These are phyloP conservation scores for Aspergillus candidus DNA, from an alignment of 2,329 filamentous ascomycete genomes.

Conservation along the genomic window DNA sequence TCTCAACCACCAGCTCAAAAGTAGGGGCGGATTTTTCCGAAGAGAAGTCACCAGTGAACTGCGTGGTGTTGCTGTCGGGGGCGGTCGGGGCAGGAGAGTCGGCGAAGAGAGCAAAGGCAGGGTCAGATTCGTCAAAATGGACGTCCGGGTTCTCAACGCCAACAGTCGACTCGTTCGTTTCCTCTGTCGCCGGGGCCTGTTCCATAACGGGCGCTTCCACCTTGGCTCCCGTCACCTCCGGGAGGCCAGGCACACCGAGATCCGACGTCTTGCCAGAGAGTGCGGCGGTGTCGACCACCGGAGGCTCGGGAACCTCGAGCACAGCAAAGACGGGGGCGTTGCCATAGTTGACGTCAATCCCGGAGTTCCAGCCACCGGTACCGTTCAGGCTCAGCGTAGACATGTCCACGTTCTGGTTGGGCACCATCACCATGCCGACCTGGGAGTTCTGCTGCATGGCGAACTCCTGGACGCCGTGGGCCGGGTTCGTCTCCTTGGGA, in stretches of 20 bases:
- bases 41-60: conserved; percentile 48
- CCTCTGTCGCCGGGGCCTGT: conserved; percentile 21
- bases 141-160: conserved; percentile 29
- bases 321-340: conserved; percentile 58
- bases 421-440: conserved; percentile 74
- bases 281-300: conserved; percentile 52
- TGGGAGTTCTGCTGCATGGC: conserved; percentile 58
- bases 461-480: conserved; percentile 47
- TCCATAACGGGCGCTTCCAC: conserved; percentile 46
- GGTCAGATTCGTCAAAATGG: conserved; percentile 51
- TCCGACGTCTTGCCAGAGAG: conserved; percentile 67
- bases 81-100: conserved; percentile 41
- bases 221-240: conserved; percentile 42
- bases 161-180: conserved; percentile 10
- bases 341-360: conserved; percentile 40
- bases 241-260: conserved; percentile 40
- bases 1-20: conserved; percentile 58
- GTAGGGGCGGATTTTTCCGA: conserved; percentile 59
- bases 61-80: conserved; percentile 21
- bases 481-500: conserved; percentile 63
- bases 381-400: conserved; percentile 57
- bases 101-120: conserved; percentile 46
- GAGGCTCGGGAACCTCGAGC: conserved; percentile 61
- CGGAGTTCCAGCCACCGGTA: conserved; percentile 40
- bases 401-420: conserved; percentile 71